Base-by-base conservation (phyloP, 148 eudicot genomes). In the Rhododendron kiyosumense region DNA sequence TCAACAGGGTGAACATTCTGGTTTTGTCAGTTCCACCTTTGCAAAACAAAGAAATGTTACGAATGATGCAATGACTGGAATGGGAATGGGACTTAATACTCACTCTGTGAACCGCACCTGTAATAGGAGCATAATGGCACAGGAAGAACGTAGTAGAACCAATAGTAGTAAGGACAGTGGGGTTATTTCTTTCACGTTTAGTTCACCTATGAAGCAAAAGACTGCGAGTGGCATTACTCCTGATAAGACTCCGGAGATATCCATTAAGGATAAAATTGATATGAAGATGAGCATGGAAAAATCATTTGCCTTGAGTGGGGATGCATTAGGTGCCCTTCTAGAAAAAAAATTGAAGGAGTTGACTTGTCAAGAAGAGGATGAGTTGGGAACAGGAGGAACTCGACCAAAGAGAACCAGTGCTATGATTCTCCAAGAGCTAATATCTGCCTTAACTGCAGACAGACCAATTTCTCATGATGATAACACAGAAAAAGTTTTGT, bases 371-470 rank as follows among this genome's bases (percentile, higher is more conserved):
- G 95, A 82, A 36, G 98, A 93, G 86, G 94, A 93, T 88, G 98
- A 93, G 85, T 88, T 90, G 48, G 86, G 85, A 38, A 24, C 90
- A 57, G 91, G 90, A 61, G 88, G 89, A 75, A 61, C 41, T 75
- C 88, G 90, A 24, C 92, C 94, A 17, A 91, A 88, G 82, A 93
- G 91, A 88, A 94, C 93, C 41, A 92, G 96, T 71, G 93, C 98
- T 63, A 88, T 89, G 32, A 95, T 95, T 90, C 94, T 97, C 14
- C 98, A 95, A 91, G 99, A 97, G 91, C 89, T 95, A 77, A 93
- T 95, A 91, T 87, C 95, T 73, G 97, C 98, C 61, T 89, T 97
- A 87, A 93, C 92, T 71, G 86, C 88, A 12, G 98, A 93, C 85
- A 90, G 86, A 87, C 93, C 90, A 43, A 79, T 87, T 85, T 52